These are phyloP conservation scores for Aspergillus intermedius DNA, from an alignment of 2,329 filamentous ascomycete species.

Conservation along the genomic window DNA sequence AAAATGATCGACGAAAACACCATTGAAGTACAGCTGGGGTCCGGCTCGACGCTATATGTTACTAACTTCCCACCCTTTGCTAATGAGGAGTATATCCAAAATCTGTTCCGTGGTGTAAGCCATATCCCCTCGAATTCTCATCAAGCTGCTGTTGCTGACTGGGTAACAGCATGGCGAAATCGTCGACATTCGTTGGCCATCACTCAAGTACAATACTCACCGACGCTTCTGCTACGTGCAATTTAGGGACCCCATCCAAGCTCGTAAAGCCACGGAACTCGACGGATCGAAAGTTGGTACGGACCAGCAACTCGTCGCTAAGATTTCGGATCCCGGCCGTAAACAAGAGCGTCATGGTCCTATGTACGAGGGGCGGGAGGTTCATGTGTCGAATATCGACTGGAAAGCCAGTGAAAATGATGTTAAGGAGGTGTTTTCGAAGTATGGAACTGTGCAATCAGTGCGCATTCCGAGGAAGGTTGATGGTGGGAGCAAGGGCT, in stretches of 20 bases:
- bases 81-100: constrained; percentile 46
- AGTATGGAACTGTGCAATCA: constrained; percentile 67
- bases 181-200: constrained; percentile 80
- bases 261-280: constrained; percentile 64
- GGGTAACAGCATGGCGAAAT: constrained; percentile 63
- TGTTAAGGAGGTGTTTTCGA: constrained; percentile 62
- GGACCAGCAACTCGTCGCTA: constrained; percentile 63
- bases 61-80: constrained; percentile 71
- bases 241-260: constrained; percentile 65
- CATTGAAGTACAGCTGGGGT: constrained; percentile 68
- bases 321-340: constrained; percentile 74
- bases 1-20: constrained; percentile 69
- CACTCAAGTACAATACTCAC: constrained; percentile 78
- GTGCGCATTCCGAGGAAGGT: constrained; percentile 65
- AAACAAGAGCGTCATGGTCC: constrained; percentile 76
- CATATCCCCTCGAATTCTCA: background rate
- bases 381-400: constrained; percentile 69
- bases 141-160: constrained; percentile 6
- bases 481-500: constrained; percentile 65
- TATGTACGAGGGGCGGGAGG: constrained; percentile 77
- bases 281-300: constrained; percentile 65
- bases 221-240: constrained; percentile 94
- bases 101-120: constrained; percentile 50
- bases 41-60: constrained; percentile 76
- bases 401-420: constrained; percentile 59